Evolutionary conservation across 805 yeast species (phyloP).

Genomic region (Spathaspora sp.): DNA sequence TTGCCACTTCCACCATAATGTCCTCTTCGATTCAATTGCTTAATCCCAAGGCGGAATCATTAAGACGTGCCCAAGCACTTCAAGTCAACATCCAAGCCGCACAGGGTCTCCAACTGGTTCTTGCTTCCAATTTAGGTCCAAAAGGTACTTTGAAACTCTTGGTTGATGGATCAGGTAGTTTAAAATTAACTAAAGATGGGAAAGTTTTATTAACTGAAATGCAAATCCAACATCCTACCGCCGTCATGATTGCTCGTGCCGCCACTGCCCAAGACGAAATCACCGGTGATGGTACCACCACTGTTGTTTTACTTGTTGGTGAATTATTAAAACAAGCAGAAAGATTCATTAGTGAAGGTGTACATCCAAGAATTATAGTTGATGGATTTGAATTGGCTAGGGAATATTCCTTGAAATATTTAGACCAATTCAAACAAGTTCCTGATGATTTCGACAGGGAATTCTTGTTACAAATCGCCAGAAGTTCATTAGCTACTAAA

Average conservation of each 20-base stretch:
- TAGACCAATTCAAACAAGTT: conserved; percentile 61
- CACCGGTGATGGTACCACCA: conserved; percentile 98
- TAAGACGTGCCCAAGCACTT: conserved; percentile 91
- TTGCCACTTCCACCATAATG: not conserved
- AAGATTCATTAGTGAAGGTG: conserved; percentile 86
- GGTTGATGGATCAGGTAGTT: conserved; percentile 94
- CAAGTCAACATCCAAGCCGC: conserved; percentile 96
- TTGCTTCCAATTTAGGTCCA: conserved; percentile 92
- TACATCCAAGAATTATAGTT: conserved; percentile 90
- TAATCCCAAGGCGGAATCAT: conserved; percentile 97
- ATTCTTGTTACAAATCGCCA: conserved; percentile 84
- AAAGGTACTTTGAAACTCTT: conserved; percentile 95
- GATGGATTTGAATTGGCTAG: conserved; percentile 95
- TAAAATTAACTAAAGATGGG: conserved; percentile 96
- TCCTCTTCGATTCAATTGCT: conserved; percentile 59
- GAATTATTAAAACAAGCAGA: conserved; percentile 93
- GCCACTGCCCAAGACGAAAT: conserved; percentile 99
- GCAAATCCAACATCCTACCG: conserved; percentile 73
- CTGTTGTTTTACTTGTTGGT: conserved; percentile 91
- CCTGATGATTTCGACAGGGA: conserved; percentile 71
- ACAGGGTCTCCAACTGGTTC: conserved; percentile 90
- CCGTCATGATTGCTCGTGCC: conserved; percentile 74
- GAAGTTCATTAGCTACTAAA: conserved; percentile 85
- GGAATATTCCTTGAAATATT: conserved; percentile 63
- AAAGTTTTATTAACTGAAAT: conserved; percentile 89